Base-by-base conservation (phyloP, 129 eudicot genomes). In the Ambrosia artemisiifolia region DNA sequence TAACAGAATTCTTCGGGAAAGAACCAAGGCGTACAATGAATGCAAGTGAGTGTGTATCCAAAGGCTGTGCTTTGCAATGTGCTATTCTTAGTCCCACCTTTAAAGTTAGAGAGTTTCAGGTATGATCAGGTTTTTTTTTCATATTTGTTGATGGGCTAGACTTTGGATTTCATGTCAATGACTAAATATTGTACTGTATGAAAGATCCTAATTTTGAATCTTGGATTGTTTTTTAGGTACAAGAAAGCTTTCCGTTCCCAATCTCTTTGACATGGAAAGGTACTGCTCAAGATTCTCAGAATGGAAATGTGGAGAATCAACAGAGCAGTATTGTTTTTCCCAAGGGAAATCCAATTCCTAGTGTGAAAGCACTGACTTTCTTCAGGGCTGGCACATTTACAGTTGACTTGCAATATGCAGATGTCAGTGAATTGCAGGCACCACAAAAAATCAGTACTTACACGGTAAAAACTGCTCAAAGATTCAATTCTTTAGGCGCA, bases 21-120 rank as follows among this genome's bases (percentile, higher is more conserved):
- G 98, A 94, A 68, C 96, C 98, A 5, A 83, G 96, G 66, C 88
- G 98, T 18, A 90, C 98, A 50, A 93, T 89, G 98, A 94, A 90
- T 34, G 98, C 96, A 11, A 94, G 96, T 76, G 98, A 94, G 72
- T 93, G 96, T 75, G 96, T 93, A 35, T 84, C 98, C 3, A 93
- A 89, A 81, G 98, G 98, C 6, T 77, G 92, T 78, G 98, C 96
- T 50, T 78, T 93, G 36, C 76, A 89, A 62, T 93, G 98, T 18
- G 98, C 98, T 20, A 89, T 87, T 78, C 87, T 93, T 12, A 93
- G 96, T 55, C 98, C 98, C 7, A 87, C 96, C 2, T 93, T 89
- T 53, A 89, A 93, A 89, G 98, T 89, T 54, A 75, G 91, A 73
- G 98, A 89, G 11, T 93, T 93, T 59, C 87, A 84, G 92, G 98